Evolutionary conservation across 352 stramenopile genomes (phyloP), one percentile per base, ranked within the genome.

Genomic region (Globisporangium carolinianum): DNA sequence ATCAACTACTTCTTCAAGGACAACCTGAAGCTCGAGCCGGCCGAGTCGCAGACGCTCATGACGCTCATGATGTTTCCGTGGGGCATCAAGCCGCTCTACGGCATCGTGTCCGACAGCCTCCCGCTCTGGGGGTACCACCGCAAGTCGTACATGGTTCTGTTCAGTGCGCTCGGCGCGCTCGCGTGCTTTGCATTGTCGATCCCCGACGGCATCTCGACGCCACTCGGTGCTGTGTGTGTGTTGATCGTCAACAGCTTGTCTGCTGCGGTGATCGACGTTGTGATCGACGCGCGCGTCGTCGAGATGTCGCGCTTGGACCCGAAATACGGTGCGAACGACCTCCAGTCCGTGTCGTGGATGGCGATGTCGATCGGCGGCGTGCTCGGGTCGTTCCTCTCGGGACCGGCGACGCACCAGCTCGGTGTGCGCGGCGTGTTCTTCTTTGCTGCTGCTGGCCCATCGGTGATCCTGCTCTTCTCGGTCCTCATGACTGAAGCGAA

Each of bases 1-100:
- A 74, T 97, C 64, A 98, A 96, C 46, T 99, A 98, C 69, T 96
- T 98, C 51, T 89, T 99, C 42, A 99, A 99, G 65, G 95, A 99
- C 72, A 88, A 98, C 48, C 73, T 98, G 39, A 75, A 96, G 60
- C 79, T 99, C 35, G 86, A 95, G 58, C 94, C 95, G 15, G 89
- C 94, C 2, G 87, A 98, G 66, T 80, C 96, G 38, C 89, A 95
- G 60, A 95, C 92, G 47, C 77, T 98, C 17, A 86, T 95, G 58
- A 97, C 95, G 37, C 57, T 98, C 15, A 94, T 98, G 72, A 88
- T 91, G 62, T 77, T 98, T 24, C 96, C 96, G 0, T 99, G 96
- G 96, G 96, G 95, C 1, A 89, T 99, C 53, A 98, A 97, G 64
- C 95, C 96, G 24, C 58, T 99, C 0, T 99, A 98, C 69, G 95